Evolutionary conservation across 139 green algal species (phyloP).

Genomic region (Volvox africanus): DNA sequence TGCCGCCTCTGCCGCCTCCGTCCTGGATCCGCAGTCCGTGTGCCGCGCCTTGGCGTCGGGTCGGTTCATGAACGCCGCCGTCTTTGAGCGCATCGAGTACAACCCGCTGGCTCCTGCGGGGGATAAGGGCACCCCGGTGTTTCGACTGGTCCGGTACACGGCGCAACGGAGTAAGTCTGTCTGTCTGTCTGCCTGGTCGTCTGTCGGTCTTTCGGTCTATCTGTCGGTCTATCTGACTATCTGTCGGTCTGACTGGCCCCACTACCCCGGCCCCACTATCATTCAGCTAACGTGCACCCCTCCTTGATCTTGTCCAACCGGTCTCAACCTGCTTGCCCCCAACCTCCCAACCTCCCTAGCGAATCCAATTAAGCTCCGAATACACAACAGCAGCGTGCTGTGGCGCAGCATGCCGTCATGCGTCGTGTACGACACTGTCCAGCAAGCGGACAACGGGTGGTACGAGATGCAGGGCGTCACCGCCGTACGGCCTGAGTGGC

Average conservation of each 20-base stretch:
- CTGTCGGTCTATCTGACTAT: no score
- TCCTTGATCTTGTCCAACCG: neutral
- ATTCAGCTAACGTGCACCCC: neutral
- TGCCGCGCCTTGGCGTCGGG: constrained; percentile 53
- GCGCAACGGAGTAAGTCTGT: neutral
- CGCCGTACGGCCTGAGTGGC: constrained; percentile 76
- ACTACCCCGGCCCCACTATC: no score
- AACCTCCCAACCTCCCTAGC: neutral
- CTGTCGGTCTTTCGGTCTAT: no score
- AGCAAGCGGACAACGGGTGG: constrained; percentile 65
- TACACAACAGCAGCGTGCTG: constrained; percentile 76
- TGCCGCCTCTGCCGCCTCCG: neutral
- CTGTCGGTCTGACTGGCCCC: no score
- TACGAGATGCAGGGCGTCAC: constrained; percentile 84
- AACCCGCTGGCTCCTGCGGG: constrained; percentile 53
- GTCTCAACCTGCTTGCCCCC: neutral
- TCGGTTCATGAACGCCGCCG: constrained; percentile 79
- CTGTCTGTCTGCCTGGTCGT: no score
- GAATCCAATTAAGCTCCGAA: constrained; percentile 59
- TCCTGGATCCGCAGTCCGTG: neutral
- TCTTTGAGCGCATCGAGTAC: constrained; percentile 68
- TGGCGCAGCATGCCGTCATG: constrained; percentile 67
- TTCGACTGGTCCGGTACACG: constrained; percentile 69
- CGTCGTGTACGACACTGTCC: constrained; percentile 56
- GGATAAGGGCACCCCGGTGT: constrained; percentile 68